Conservation (phyloP, 2,329 filamentous ascomycete genomes). For the Neonectria punicea region DNA sequence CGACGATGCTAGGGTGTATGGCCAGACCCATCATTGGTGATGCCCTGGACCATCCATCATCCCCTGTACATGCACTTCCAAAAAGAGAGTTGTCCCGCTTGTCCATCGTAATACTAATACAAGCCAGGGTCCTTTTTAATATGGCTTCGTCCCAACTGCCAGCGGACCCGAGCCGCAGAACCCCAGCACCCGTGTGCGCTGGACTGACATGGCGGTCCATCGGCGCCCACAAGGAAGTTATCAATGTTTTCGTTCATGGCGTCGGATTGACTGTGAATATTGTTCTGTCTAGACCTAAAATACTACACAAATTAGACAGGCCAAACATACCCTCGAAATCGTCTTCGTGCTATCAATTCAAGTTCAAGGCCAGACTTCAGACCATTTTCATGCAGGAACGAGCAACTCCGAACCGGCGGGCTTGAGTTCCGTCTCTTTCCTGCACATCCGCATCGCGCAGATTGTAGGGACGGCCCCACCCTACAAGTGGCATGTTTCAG, state of each 20-base stretch:
- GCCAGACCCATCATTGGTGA: neutral
- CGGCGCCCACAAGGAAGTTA: neutral
- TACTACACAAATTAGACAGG: neutral
- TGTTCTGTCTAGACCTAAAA: neutral
- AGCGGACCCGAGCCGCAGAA: neutral
- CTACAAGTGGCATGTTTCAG: slow-evolving; percentile 35
- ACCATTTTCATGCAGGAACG: slow-evolving; percentile 20
- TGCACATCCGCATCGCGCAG: neutral
- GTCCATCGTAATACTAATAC: neutral
- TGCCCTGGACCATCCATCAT: neutral
- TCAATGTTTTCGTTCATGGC: neutral
- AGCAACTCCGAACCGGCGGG: neutral
- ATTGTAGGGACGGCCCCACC: slow-evolving; percentile 21
- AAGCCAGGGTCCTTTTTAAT: slow-evolving; percentile 1
- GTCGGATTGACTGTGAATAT: neutral
- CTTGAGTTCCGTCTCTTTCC: neutral
- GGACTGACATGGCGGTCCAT: neutral
- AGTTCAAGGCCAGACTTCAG: slow-evolving; percentile 5
- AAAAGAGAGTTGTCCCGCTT: slow-evolving; percentile 13
- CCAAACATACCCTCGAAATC: neutral
- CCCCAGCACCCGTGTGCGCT: neutral
- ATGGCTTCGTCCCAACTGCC: slow-evolving; percentile 13
- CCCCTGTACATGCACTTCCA: slow-evolving; percentile 8
- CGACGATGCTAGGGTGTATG: too few species aligned
- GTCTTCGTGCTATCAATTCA: neutral